Conservation (phyloP, 768 basidiomycete species). For the Leccinum aurantiacum region DNA sequence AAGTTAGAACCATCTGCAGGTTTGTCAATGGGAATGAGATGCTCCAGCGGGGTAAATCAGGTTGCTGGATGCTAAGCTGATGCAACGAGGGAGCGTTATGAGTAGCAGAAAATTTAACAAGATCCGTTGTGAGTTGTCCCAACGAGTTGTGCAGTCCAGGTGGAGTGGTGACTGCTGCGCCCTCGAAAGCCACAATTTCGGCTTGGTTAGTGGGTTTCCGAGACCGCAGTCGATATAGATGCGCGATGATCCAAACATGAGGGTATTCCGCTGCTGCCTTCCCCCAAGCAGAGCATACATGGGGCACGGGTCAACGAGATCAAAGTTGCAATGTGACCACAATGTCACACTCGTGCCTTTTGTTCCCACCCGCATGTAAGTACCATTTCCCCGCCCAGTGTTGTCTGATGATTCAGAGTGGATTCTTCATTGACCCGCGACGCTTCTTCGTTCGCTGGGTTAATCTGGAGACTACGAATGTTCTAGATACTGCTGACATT, state of each 20-base stretch:
- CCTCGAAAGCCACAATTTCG: conserved; percentile 51
- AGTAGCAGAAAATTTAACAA: conserved; percentile 33
- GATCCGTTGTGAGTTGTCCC: conserved; percentile 23
- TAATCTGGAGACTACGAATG: conserved; percentile 72
- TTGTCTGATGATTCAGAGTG: conserved; percentile 87
- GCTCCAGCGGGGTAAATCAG: conserved; percentile 36
- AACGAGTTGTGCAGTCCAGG: conserved; percentile 28
- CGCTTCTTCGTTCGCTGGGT: conserved; percentile 47
- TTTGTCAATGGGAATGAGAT: conserved; percentile 37
- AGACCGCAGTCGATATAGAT: conserved; percentile 51
- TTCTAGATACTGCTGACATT: conserved; percentile 94
- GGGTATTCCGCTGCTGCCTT: conserved; percentile 48
- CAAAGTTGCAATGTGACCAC: conserved; percentile 14
- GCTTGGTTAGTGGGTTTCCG: conserved; percentile 41
- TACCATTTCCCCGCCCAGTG: conserved; percentile 5
- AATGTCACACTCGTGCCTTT: conserved; percentile 2
- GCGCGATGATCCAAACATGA: conserved; percentile 52
- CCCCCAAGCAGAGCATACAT: conserved; percentile 51
- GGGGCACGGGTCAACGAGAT: conserved; percentile 34
- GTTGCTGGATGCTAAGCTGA: conserved; percentile 35
- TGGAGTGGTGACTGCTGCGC: conserved; percentile 44
- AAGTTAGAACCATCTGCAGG: conserved; percentile 36
- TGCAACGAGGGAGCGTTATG: conserved; percentile 36
- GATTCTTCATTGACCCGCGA: conserved; percentile 75
- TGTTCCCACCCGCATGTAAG: conserved; percentile 21